A percentile compares a stretch with the other conserved stretches of the same genome.
Conservation (phyloP, 805 yeast species). For the Candida easanensis region DNA sequence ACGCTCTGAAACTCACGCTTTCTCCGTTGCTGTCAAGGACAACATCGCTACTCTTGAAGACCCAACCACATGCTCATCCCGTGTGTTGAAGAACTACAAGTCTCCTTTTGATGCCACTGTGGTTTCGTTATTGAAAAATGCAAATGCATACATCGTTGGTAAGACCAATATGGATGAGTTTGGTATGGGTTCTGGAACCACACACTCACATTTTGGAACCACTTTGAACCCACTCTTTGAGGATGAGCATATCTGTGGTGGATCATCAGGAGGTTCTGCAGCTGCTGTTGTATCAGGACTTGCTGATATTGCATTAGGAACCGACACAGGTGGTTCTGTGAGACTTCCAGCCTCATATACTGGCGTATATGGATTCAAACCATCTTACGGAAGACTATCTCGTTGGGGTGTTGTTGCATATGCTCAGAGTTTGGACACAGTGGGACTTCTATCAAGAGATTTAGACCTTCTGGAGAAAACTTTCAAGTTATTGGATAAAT, state of each 20-base stretch:
- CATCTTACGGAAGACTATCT: slow-evolving; percentile 88
- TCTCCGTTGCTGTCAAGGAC: slow-evolving; percentile 60
- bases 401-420: slow-evolving; percentile 91
- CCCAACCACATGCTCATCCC: slow-evolving; percentile 80
- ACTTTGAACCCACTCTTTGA: slow-evolving; percentile 50
- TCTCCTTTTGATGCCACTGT: slow-evolving; percentile 87
- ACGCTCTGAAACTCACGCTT: not conserved
- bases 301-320: slow-evolving; percentile 79
- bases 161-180: slow-evolving; percentile 94
- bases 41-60: slow-evolving; percentile 65
- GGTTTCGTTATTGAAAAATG: slow-evolving; percentile 45
- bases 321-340: slow-evolving; percentile 98
- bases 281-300: slow-evolving; percentile 78
- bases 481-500: slow-evolving; percentile 51
- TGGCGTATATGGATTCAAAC: slow-evolving; percentile 85
- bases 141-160: slow-evolving; percentile 61
- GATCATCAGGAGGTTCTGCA: slow-evolving; percentile 96
- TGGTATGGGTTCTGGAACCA: slow-evolving; percentile 89
- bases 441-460: slow-evolving; percentile 69
- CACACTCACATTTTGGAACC: slow-evolving; percentile 55
- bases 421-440: slow-evolving; percentile 93
- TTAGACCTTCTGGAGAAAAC: slow-evolving; percentile 44
- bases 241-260: slow-evolving; percentile 61
- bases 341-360: slow-evolving; percentile 89
- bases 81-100: slow-evolving; percentile 51